Percentiles rank a stretch among this genome's conserved stretches.
These are phyloP conservation scores for Penicillium argentinense DNA, from an alignment of 495 filamentous ascomycete genomes.

Conservation along the genomic window DNA sequence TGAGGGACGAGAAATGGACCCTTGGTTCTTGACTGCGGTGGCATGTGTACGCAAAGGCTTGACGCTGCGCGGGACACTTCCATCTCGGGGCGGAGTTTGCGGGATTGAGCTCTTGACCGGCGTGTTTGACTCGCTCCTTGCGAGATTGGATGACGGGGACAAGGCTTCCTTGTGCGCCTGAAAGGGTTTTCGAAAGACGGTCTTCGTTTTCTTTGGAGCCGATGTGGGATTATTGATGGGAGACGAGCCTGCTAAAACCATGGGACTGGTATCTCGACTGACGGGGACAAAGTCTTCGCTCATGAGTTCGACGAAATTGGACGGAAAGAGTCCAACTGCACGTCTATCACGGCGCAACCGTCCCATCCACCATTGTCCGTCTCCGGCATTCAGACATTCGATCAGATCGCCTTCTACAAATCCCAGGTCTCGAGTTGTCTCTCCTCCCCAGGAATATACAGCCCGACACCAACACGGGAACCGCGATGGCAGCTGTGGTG, in stretches of 20 bases:
- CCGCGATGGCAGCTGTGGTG: slow-evolving; percentile 70
- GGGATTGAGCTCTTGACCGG: slow-evolving; percentile 43
- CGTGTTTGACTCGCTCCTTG: slow-evolving; percentile 30
- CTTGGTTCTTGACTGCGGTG: slow-evolving; percentile 36
- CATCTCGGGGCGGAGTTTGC: slow-evolving; percentile 48
- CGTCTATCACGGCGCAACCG: slow-evolving; percentile 80
- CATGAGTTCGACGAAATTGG: slow-evolving; percentile 93
- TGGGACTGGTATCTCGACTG: slow-evolving; percentile 73
- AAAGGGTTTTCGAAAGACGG: slow-evolving; percentile 53
- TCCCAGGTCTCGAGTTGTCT: slow-evolving; percentile 90
- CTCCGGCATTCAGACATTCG: slow-evolving; percentile 95
- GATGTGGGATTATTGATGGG: slow-evolving; percentile 49
- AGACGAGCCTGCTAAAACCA: slow-evolving; percentile 41
- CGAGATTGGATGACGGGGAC: slow-evolving; percentile 41
- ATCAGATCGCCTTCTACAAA: slow-evolving; percentile 98
- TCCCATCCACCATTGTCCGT: slow-evolving; percentile 98
- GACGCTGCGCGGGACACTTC: slow-evolving; percentile 31
- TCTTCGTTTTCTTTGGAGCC: slow-evolving; percentile 49
- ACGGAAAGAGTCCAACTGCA: slow-evolving; percentile 89
- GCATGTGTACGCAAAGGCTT: slow-evolving; percentile 43
- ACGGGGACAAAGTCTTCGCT: slow-evolving; percentile 79
- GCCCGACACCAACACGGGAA: slow-evolving; percentile 97
- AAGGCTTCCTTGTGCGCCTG: slow-evolving; percentile 55
- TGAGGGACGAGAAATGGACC: slow-evolving; percentile 32
- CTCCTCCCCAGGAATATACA: slow-evolving; percentile 95